Evolutionary conservation across 345 rosid genomes (phyloP), one percentile per base, ranked within the genome.

Genomic region (Citropsis articulata): DNA sequence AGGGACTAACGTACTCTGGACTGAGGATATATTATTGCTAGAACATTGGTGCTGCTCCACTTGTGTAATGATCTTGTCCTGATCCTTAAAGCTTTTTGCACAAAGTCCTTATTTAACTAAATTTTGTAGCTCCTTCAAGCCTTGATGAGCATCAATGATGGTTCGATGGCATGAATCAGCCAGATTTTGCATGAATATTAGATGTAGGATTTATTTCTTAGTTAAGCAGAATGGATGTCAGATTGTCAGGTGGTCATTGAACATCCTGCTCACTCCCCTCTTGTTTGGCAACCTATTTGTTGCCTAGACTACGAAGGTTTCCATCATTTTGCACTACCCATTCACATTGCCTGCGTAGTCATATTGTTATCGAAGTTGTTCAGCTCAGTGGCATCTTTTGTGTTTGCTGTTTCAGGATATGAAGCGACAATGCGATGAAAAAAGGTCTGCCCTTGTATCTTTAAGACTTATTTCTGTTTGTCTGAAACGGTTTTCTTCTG

Each of bases 361-460:
- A 50, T 76, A 25, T 28, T 27, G 18, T 75, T 48, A 45, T n/a
- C 0, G 4, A 55, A 24, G 38, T 72, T 36, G 22, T 65, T 81
- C 76, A 35, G 64, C 77, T 79, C 75, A 83, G 3, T 78, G 60
- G 33, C 33, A 9, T 53, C 77, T 74, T 66, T 79, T 53, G 77
- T 85, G 69, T 66, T 71, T 33, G 65, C 21, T 68, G 69, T 53
- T 86, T 80, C 93, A 97, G 99, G 98, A 97, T 83, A 97, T 97
- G 99, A 97, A 94, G 88, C 90, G 90, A 73, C 99, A 93, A 78
- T 97, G 99, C 30, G 96, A 97, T 66, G 98, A 90, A 78, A 97
- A 97, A 89, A 91, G 98, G 99, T 94, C 69, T 38, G 81, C 80
- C 69, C 50, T 64, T 79, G 78, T 75, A 56, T 53, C 65, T 45